Percentiles rank a stretch among this genome's conserved stretches.
Conservation (phyloP, 495 filamentous ascomycete species). For the Lentithecium fluviatile region DNA sequence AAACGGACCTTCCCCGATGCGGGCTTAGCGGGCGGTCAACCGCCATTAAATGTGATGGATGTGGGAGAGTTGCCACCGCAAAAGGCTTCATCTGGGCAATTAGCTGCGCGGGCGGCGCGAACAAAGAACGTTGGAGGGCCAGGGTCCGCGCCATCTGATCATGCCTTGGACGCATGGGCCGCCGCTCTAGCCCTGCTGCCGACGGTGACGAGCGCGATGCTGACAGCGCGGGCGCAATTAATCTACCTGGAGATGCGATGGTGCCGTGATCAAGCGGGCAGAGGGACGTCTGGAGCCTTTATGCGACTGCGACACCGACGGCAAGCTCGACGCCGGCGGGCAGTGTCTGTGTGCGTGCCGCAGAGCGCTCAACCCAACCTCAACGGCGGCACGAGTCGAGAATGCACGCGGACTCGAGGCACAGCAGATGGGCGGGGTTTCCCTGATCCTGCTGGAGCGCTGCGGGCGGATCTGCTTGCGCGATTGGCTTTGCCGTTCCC, state of each 20-base stretch:
- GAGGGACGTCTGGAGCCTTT: slow-evolving; percentile 8
- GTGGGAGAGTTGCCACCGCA: background rate
- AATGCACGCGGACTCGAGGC: background rate
- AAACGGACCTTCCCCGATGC: slow-evolving; percentile 4
- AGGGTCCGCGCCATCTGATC: background rate
- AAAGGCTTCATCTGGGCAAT: background rate
- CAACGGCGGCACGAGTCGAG: background rate
- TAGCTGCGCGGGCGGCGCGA: background rate
- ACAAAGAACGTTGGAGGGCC: background rate
- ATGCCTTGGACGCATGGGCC: slow-evolving; percentile 16
- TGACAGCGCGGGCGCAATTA: slow-evolving; percentile 6
- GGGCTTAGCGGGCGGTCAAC: background rate
- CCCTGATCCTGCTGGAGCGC: background rate
- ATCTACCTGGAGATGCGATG: slow-evolving; percentile 3
- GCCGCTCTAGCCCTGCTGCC: background rate
- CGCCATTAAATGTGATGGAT: background rate
- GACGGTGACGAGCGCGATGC: background rate
- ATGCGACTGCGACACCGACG: background rate
- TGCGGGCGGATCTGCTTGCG: background rate
- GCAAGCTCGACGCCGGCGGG: background rate
- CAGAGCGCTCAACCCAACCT: too few species aligned
- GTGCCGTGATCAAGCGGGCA: background rate
- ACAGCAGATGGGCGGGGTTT: background rate
- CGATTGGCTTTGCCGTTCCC: background rate
- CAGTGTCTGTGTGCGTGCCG: background rate